Base-by-base conservation (phyloP, 441 rosid genomes). In the Erysimum pusillum region DNA sequence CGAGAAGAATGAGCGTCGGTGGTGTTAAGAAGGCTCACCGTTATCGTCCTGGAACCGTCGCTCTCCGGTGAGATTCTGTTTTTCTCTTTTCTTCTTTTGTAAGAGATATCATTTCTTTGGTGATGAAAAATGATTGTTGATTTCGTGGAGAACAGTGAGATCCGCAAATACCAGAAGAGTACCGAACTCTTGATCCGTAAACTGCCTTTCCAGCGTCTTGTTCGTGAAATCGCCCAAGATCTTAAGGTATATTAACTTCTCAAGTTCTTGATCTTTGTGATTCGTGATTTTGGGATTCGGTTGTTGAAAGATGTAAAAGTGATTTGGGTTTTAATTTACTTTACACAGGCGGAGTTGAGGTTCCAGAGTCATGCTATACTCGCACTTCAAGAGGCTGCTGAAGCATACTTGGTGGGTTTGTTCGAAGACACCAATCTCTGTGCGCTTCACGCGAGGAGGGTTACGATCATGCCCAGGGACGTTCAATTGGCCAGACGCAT, bases 351-450 rank as follows among this genome's bases (percentile, higher is more conserved):
- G 14, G 42, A 64, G 6, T 4, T 46, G 4, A 64, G 69, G 56
- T 64, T 64, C 11, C 56, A 64, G 10, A 15, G 42, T 6, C 42
- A 64, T 32, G 57, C 69, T 0, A 4, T 46, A 45, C 42, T 64
- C 2, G 42, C 69, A 10, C 28, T 64, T 34, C 56, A 64, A 1
- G 56, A 64, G 18, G 56, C 69, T 15, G 69, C 69, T 2, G 69
- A 64, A 46, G 54, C 59, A 51, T 67, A 49, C 14, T 35, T 51
- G 60, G 45, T 35, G 18, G 84, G 84, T 2, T 46, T 83, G 25
- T 83, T 83, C 36, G 86, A 81, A 61, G 86, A 83, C 2, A 81
- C 86, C 0, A 83, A 83, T 18, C 65, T 83, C 3, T 83, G 86
- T 8, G 84, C 86, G 0, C 73, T 83, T 73, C 84, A 83, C 12